Evolutionary conservation across 352 stramenopile species (phyloP), one percentile per base, ranked within the genome.

Genomic region (Nothophytophthora sp.): DNA sequence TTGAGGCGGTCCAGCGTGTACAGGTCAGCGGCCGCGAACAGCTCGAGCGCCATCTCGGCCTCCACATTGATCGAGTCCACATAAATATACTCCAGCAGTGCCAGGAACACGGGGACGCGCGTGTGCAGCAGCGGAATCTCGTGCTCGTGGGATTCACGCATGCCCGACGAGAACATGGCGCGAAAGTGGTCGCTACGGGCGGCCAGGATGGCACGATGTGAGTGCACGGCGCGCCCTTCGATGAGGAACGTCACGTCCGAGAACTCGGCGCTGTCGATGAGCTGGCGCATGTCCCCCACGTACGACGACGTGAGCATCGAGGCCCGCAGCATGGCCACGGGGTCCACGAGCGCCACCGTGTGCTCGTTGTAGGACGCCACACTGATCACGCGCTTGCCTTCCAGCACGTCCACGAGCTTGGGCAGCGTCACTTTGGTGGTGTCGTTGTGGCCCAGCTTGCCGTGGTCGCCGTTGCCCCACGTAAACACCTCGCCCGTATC

Each of bases 331-430:
- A 76, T 88, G 11, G 79, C 85, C 39, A 91, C 66, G 1, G 86
- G 84, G 29, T 96, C 85, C 28, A 93, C 90, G 2, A 99, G 74
- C 22, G 92, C 94, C 4, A 97, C 90, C 5, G 96, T 99, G 69
- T 99, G 96, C 50, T 99, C 96, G 54, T 99, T 99, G 79, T 99
- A 99, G n/a, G 92, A 98, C 19, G 96, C 94, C 8, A 99, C 87
- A 24, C 87, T 83, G n/a, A 98, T 85, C n/a, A 99, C 94, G 15
- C 87, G 89, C 61, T 98, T 97, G 28, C 81, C 69, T 22, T 96
- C 78, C 1, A 99, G 69, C 19, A 92, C 86, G 29, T 98, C 90
- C 16, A 99, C 91, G 10, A 90, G 40, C 52, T 97, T 95, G 4
- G 96, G 96, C n/a, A 96, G 75, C 22, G 90, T 97, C 15, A 99